phyloP scores from a whole-genome alignment of 805 yeast species.

The Monosporozyma yasuniensis region DNA sequence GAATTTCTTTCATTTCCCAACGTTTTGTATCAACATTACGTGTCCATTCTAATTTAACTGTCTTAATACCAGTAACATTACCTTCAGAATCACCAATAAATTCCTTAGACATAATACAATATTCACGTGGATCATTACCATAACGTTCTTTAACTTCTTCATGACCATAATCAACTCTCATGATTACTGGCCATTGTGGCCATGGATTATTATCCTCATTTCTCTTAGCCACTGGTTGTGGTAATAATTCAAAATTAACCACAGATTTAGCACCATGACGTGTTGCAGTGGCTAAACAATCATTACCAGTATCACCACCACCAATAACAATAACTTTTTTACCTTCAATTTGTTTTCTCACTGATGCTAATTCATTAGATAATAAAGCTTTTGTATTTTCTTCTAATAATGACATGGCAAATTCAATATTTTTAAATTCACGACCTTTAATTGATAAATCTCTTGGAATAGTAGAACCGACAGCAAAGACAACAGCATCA shows the following conservation, averaged over 20 bases:
- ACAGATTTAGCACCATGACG: slow-evolving; percentile 96
- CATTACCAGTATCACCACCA: slow-evolving; percentile 99
- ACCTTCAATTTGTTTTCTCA: slow-evolving; percentile 63
- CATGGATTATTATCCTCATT: slow-evolving; percentile 72
- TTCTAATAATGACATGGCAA: slow-evolving; percentile 86
- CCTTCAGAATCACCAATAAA: slow-evolving; percentile 93
- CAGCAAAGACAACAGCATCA: slow-evolving; percentile 85
- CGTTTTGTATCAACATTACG: slow-evolving; percentile 80
- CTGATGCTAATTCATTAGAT: slow-evolving; percentile 68
- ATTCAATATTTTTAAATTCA: slow-evolving; percentile 79
- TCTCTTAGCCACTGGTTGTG: slow-evolving; percentile 81
- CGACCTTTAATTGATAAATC: slow-evolving; percentile 93
- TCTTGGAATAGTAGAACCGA: slow-evolving; percentile 95
- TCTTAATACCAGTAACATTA: slow-evolving; percentile 88
- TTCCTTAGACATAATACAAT: slow-evolving; percentile 89
- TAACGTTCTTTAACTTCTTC: slow-evolving; percentile 89
- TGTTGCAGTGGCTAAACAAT: slow-evolving; percentile 94
- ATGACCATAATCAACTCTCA: slow-evolving; percentile 97
- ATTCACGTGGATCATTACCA: slow-evolving; percentile 96
- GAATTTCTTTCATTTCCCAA: slow-evolving; percentile 98
- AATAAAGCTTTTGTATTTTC: slow-evolving; percentile 85
- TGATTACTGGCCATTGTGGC: slow-evolving; percentile 99
- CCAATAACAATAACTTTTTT: slow-evolving; percentile 94
- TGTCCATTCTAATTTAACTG: slow-evolving; percentile 98
- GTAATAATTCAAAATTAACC: slow-evolving; percentile 86